A percentile compares a stretch with the other conserved stretches of the same genome.
Conservation (phyloP, 495 filamentous ascomycete species). For the Neurospora sp. region DNA sequence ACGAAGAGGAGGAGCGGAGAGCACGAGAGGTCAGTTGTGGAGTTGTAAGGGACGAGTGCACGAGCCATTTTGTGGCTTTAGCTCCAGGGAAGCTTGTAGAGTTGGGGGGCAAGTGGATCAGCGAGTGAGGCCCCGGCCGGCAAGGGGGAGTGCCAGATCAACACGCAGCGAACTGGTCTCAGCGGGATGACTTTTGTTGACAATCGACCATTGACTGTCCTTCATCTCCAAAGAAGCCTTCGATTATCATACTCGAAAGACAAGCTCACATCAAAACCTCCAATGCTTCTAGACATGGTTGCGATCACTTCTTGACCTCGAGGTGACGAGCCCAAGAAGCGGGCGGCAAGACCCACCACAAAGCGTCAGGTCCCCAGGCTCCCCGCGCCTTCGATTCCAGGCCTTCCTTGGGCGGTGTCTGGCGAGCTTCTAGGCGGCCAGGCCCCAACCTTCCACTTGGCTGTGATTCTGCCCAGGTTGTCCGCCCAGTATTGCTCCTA, state of each 20-base stretch:
- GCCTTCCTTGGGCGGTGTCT: neutral
- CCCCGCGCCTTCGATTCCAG: neutral
- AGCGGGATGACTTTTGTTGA: neutral
- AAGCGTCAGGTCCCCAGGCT: neutral
- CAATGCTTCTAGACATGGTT: neutral
- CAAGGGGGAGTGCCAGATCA: neutral
- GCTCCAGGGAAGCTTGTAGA: neutral
- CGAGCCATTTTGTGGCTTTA: neutral
- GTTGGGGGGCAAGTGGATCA: neutral
- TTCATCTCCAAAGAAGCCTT: neutral
- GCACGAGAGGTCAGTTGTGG: neutral
- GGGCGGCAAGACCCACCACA: neutral
- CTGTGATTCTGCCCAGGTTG: neutral
- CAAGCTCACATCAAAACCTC: neutral
- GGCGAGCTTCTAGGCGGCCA: neutral
- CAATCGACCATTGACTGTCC: neutral
- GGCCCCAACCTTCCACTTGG: neutral
- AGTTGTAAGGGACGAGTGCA: neutral
- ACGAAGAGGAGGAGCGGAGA: neutral
- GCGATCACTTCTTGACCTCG: neutral
- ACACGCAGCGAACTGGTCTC: neutral
- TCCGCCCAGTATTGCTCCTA: neutral
- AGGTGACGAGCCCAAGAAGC: neutral
- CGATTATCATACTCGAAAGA: neutral
- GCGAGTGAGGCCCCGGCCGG: neutral